Evolutionary conservation across 768 basidiomycete genomes (phyloP).

Genomic region (Kondoa malvinella): DNA sequence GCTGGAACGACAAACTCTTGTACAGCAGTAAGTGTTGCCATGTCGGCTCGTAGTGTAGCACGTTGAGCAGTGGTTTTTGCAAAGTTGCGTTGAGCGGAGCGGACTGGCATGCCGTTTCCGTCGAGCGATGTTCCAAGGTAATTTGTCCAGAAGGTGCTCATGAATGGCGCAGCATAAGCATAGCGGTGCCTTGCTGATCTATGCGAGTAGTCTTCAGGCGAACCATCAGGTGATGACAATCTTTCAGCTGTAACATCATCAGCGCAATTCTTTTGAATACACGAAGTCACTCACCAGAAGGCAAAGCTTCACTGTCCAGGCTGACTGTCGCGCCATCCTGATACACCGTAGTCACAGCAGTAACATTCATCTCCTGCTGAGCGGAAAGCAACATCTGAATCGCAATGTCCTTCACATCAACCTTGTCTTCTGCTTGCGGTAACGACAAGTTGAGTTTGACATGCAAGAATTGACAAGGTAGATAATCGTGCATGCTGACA

Average conservation of each 20-base stretch:
- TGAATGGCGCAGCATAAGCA: constrained; percentile 21
- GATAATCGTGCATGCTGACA: constrained; percentile 21
- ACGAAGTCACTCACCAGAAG: neutral
- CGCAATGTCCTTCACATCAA: constrained; percentile 2
- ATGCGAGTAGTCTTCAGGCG: neutral
- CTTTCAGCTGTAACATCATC: neutral
- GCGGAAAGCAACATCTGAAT: constrained; percentile 16
- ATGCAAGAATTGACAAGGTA: constrained; percentile 27
- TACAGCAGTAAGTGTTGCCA: constrained; percentile 20
- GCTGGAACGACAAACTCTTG: constrained; percentile 23
- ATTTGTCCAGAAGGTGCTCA: constrained; percentile 20
- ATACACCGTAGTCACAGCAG: constrained; percentile 21
- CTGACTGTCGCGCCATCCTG: constrained; percentile 17
- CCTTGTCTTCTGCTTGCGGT: constrained; percentile 12
- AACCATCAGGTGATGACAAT: neutral
- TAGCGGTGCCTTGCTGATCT: constrained; percentile 11
- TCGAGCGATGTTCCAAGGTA: constrained; percentile 10
- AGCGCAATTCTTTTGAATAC: neutral
- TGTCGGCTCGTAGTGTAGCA: constrained; percentile 13
- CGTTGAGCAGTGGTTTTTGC: constrained; percentile 17
- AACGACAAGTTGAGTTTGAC: constrained; percentile 19
- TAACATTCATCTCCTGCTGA: constrained; percentile 17
- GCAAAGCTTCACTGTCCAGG: constrained; percentile 8
- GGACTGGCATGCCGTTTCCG: neutral
- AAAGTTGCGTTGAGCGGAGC: constrained; percentile 1